Evolutionary conservation across 305 asterid species (phyloP).

Genomic region (Stenogyne calaminthoides): DNA sequence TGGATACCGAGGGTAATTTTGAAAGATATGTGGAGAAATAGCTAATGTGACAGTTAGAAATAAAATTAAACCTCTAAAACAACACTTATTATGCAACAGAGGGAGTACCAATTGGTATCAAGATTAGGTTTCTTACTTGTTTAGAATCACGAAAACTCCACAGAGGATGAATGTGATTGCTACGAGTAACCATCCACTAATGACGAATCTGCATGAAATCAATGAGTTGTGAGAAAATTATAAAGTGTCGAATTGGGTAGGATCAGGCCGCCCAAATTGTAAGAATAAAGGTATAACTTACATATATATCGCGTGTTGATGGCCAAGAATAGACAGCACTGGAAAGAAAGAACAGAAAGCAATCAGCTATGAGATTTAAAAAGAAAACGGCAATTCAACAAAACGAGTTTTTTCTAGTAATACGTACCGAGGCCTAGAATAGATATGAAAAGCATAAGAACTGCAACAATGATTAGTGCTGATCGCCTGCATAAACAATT

Average conservation of each 20-base stretch:
- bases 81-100: no score
- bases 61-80: no score
- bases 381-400: background rate
- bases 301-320: constrained; percentile 69
- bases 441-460: constrained; percentile 67
- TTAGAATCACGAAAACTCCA: constrained; percentile 70
- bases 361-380: constrained; percentile 12
- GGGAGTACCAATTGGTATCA: background rate
- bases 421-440: constrained; percentile 79
- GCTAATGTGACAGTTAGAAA: no score
- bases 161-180: constrained; percentile 72
- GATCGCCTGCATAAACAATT: constrained; percentile 52
- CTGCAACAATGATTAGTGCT: constrained; percentile 63
- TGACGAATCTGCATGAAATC: constrained; percentile 60
- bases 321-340: constrained; percentile 77
- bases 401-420: background rate
- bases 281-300: constrained; percentile 32
- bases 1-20: no score
- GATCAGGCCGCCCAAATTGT: background rate
- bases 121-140: constrained; percentile 47
- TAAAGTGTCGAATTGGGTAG: background rate
- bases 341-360: constrained; percentile 28
- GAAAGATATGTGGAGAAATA: no score
- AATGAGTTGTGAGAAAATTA: constrained; percentile 16
- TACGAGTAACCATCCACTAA: constrained; percentile 88